Conservation (phyloP, 106 monocot genomes). For the Apostasia ramifera region DNA sequence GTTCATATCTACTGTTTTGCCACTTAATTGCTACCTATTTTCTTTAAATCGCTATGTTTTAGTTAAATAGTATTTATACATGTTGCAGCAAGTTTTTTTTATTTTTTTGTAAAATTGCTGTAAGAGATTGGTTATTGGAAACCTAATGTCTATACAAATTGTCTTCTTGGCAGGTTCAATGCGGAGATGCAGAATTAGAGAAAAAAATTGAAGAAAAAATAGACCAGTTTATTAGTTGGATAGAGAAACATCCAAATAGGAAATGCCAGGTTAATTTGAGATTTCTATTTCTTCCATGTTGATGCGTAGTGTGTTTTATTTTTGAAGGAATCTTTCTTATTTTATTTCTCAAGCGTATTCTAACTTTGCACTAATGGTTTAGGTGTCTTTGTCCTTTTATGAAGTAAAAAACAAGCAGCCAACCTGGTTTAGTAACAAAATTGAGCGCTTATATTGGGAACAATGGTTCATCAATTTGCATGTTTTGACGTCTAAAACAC, state of each 20-base stretch:
- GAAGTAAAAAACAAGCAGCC: slow-evolving; percentile 87
- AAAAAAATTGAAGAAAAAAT: slow-evolving; percentile 96
- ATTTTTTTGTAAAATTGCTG: background rate
- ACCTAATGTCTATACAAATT: background rate
- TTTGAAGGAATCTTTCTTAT: no score
- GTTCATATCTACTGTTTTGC: background rate
- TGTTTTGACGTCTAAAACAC: slow-evolving; percentile 46
- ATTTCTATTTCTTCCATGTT: no score
- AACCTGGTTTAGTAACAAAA: slow-evolving; percentile 86
- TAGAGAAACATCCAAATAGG: slow-evolving; percentile 87
- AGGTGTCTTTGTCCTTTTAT: slow-evolving; percentile 87
- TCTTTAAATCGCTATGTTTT: background rate
- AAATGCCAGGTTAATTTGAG: slow-evolving; percentile 64
- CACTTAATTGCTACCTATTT: background rate
- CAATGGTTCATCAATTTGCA: slow-evolving; percentile 90
- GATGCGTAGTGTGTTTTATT: no score
- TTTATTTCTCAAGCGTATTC: slow-evolving; percentile 1
- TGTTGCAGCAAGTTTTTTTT: background rate
- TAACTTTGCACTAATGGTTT: slow-evolving; percentile 5
- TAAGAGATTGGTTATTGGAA: background rate
- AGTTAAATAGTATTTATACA: background rate
- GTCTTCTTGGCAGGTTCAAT: slow-evolving; percentile 58
- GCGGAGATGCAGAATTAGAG: slow-evolving; percentile 80
- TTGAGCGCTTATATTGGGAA: slow-evolving; percentile 85
- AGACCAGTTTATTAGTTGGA: slow-evolving; percentile 71